Conservation (phyloP, 305 asterid species). For the Rubia balearica region DNA sequence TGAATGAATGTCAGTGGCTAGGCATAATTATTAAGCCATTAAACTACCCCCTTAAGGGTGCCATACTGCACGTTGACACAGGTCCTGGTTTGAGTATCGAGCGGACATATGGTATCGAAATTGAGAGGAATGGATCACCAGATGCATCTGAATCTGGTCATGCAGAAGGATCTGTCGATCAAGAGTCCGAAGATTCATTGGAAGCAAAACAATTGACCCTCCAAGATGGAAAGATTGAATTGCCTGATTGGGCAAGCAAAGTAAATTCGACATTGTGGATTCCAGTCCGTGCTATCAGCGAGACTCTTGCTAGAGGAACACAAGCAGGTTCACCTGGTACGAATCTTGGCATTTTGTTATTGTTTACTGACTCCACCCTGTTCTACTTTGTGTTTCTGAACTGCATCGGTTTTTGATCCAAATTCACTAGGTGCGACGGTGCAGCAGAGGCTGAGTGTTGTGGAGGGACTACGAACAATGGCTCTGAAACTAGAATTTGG, state of each 20-base stretch:
- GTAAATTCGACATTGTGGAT: slow-evolving; percentile 80
- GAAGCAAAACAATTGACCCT: slow-evolving; percentile 51
- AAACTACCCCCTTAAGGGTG: slow-evolving; percentile 81
- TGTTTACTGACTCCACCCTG: background rate
- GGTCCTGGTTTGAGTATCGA: slow-evolving; percentile 97
- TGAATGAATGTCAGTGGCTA: slow-evolving; percentile 92
- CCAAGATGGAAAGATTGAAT: slow-evolving; percentile 58
- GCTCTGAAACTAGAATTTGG: slow-evolving; percentile 97
- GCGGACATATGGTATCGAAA: slow-evolving; percentile 61
- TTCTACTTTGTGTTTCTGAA: slow-evolving; percentile 7
- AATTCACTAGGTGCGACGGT: slow-evolving; percentile 45
- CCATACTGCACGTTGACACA: slow-evolving; percentile 74
- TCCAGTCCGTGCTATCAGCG: slow-evolving; percentile 75
- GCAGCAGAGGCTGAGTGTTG: slow-evolving; percentile 72
- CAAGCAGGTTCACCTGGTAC: slow-evolving; percentile 62
- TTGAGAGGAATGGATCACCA: slow-evolving; percentile 46
- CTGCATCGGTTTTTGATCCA: slow-evolving; percentile 13
- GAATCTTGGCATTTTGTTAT: slow-evolving; percentile 13
- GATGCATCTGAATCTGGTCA: slow-evolving; percentile 26
- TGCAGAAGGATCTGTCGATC: slow-evolving; percentile 20
- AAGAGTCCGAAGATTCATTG: slow-evolving; percentile 30
- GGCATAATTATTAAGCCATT: slow-evolving; percentile 82
- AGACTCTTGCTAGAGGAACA: slow-evolving; percentile 68
- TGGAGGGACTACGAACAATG: slow-evolving; percentile 88
- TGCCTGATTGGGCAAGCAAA: slow-evolving; percentile 92